Percentiles rank a stretch among this genome's conserved stretches.
Conservation (phyloP, 805 yeast genomes). For the Starmerella vaccinii region DNA sequence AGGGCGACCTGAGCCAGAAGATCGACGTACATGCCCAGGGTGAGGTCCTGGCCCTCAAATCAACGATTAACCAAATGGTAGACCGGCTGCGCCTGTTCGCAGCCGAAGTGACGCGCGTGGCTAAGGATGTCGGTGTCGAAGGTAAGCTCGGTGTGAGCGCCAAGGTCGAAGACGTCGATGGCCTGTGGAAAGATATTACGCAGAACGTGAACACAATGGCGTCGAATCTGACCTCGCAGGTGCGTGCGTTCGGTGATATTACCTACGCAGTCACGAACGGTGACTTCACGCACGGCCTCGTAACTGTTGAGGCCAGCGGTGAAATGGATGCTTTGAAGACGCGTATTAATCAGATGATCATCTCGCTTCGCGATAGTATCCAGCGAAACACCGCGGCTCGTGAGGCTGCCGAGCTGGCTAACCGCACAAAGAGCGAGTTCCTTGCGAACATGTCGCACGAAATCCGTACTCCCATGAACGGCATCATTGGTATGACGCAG, state of each 20-base stretch:
- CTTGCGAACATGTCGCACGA: constrained; percentile 83
- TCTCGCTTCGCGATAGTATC: constrained; percentile 75
- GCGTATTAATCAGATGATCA: constrained; percentile 67
- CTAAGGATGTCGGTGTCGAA: constrained; percentile 85
- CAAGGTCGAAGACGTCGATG: constrained; percentile 82
- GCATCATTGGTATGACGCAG: constrained; percentile 89
- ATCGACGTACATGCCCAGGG: constrained; percentile 87
- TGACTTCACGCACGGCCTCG: constrained; percentile 70
- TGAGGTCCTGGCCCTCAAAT: constrained; percentile 73
- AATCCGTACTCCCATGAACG: constrained; percentile 85
- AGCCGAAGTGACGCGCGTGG: constrained; percentile 78
- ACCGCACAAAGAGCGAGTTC: constrained; percentile 80
- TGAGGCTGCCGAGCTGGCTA: constrained; percentile 88
- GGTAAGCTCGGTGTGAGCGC: constrained; percentile 91
- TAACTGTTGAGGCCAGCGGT: constrained; percentile 85
- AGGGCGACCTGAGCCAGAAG: constrained; percentile 76
- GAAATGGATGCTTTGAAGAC: constrained; percentile 62
- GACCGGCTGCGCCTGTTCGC: constrained; percentile 82
- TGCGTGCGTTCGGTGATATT: constrained; percentile 84
- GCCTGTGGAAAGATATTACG: constrained; percentile 84
- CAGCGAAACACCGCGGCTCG: constrained; percentile 88
- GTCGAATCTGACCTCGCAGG: constrained; percentile 83
- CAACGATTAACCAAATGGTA: constrained; percentile 87
- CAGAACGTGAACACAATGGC: constrained; percentile 92
- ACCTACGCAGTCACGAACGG: constrained; percentile 94